Percentiles rank a stretch among this genome's conserved stretches.
Conservation (phyloP, 2,329 filamentous ascomycete species). For the Macrophomina tecta region DNA sequence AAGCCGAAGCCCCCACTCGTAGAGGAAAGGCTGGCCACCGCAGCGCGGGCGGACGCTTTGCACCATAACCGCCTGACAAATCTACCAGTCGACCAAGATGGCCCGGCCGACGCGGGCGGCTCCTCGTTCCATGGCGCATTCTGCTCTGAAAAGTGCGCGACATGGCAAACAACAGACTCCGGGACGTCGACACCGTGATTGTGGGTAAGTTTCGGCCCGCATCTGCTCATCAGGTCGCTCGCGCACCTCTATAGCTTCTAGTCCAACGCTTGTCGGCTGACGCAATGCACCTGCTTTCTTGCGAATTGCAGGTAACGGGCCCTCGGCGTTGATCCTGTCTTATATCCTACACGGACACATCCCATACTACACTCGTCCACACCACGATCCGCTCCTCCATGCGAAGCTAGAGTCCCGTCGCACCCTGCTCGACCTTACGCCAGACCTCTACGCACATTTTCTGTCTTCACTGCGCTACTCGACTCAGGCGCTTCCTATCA, state of each 20-base stretch:
- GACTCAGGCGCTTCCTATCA: conserved; percentile 65
- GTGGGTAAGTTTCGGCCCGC: conserved; percentile 38
- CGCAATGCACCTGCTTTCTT: conserved; percentile 31
- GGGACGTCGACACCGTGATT: conserved; percentile 49
- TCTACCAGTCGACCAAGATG: conserved; percentile 26
- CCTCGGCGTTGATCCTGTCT: conserved; percentile 66
- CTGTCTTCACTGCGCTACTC: conserved; percentile 66
- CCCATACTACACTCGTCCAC: conserved; percentile 61
- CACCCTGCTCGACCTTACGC: conserved; percentile 57
- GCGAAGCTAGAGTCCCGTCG: conserved; percentile 57
- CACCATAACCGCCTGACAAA: conserved; percentile 28
- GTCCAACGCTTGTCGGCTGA: conserved; percentile 32
- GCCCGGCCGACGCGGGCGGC: conserved; percentile 11
- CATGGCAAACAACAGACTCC: conserved; percentile 46
- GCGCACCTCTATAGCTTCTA: neutral
- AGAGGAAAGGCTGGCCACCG: conserved; percentile 22
- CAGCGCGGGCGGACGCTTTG: conserved; percentile 18
- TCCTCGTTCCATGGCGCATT: conserved; percentile 21
- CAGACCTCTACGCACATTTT: conserved; percentile 63
- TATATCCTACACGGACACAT: conserved; percentile 68
- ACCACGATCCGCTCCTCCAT: conserved; percentile 64
- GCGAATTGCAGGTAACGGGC: conserved; percentile 60
- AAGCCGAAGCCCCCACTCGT: conserved; percentile 23
- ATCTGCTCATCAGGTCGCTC: neutral
- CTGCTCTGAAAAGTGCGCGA: conserved; percentile 31